phyloP scores from a whole-genome alignment of 331 rosid species.

The Dryas integrifolia region DNA sequence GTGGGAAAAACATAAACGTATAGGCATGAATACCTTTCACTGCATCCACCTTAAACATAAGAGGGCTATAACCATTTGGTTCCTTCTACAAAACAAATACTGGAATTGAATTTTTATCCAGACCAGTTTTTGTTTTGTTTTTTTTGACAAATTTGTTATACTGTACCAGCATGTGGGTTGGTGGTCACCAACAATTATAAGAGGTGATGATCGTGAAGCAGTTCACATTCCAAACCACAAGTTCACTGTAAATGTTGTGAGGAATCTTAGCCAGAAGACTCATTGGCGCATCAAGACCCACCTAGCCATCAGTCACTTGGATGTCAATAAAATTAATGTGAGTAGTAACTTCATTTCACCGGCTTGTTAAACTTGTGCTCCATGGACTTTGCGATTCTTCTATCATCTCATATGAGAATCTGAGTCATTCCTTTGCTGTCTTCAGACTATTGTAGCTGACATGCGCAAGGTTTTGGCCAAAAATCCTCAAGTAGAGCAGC shows the following conservation, averaged over 20 bases:
- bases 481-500: slow-evolving; percentile 97
- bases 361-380: slow-evolving; percentile 17
- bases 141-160: slow-evolving; percentile 16
- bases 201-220: slow-evolving; percentile 99
- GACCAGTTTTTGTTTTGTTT: slow-evolving; percentile 20
- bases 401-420: slow-evolving; percentile 24
- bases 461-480: slow-evolving; percentile 98
- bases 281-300: slow-evolving; percentile 98
- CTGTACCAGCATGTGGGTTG: slow-evolving; percentile 88
- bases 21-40: slow-evolving; percentile 2
- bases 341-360: slow-evolving; percentile 39
- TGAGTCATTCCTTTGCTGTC: slow-evolving; percentile 22
- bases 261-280: slow-evolving; percentile 90
- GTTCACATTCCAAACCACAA: slow-evolving; percentile 97
- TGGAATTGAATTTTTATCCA: slow-evolving; percentile 1
- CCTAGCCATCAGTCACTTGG: slow-evolving; percentile 89
- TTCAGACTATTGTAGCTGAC: slow-evolving; percentile 86
- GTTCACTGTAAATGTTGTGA: slow-evolving; percentile 90
- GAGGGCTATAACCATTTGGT: neutral
- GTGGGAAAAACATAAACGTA: neutral
- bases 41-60: neutral
- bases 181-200: slow-evolving; percentile 98
- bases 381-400: slow-evolving; percentile 21
- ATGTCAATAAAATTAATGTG: slow-evolving; percentile 87
- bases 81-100: neutral